These are phyloP conservation scores for Cercospora citrullina DNA, from an alignment of 2,329 filamentous ascomycete genomes.

Conservation along the genomic window DNA sequence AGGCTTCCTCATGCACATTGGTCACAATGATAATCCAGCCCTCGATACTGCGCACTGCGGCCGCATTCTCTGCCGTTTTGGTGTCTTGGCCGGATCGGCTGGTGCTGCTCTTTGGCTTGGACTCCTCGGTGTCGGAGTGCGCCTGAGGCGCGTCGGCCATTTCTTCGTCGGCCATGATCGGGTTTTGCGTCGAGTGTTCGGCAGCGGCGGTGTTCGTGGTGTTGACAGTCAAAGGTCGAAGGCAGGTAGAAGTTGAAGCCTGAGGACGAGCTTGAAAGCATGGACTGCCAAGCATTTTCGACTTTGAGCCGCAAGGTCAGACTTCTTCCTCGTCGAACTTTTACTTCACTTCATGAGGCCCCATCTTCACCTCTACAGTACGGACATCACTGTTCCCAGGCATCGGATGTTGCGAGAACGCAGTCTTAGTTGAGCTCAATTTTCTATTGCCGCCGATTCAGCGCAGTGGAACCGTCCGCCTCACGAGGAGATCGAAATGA, in stretches of 20 bases:
- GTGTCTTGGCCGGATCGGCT: constrained; percentile 55
- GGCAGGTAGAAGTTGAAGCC: not conserved
- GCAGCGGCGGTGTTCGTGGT: not conserved
- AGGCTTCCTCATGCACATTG: constrained; percentile 84
- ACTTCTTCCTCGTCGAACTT: not conserved
- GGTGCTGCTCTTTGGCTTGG: constrained; percentile 18
- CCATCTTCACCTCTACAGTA: not conserved
- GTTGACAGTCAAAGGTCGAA: not conserved
- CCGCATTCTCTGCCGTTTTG: constrained; percentile 71
- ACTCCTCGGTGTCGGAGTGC: constrained; percentile 27
- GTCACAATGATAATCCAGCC: constrained; percentile 87
- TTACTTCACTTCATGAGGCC: not conserved
- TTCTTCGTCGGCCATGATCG: constrained; percentile 43
- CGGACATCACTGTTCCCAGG: not conserved
- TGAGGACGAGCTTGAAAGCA: not conserved
- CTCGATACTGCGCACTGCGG: constrained; percentile 81
- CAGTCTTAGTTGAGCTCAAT: not conserved
- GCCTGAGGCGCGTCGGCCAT: constrained; percentile 60
- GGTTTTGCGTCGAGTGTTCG: not conserved
- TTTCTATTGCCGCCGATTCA: not conserved
- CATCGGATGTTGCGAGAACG: not conserved
- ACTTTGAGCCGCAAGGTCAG: not conserved
- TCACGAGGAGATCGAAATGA: not conserved
- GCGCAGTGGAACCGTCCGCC: not conserved
- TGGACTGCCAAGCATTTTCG: constrained; percentile 1